Evolutionary conservation across 805 yeast species (phyloP), one percentile per base, ranked within the genome.

Genomic region (Kodamaea neixiangensis): DNA sequence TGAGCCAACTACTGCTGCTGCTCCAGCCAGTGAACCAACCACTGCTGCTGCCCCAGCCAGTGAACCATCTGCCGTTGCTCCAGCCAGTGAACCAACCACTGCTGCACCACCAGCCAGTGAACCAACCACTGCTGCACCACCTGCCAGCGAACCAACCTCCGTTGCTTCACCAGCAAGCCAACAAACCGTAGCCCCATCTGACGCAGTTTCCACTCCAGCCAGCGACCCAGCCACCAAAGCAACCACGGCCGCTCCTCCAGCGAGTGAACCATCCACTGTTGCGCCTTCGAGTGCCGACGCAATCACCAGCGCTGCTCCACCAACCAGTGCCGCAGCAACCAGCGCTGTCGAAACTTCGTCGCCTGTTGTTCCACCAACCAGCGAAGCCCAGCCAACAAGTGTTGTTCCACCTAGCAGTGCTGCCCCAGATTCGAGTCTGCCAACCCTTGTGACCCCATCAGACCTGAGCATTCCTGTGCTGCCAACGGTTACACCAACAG

Each of bases 321-420:
- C 46, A 3, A 14, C 49, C 17, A 14, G 21, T 25, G 45, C 40
- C 14, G 14, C 49, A 7, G 15, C 44, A 20, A 14, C 44, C 7
- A 39, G 21, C 29, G 20, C 41, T 2, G 41, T 50, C n/a, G n/a
- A n/a, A 20, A 17, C 54, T n/a, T 22, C 25, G n/a, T 42, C 54
- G 7, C 34, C 53, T 20, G 46, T 33, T 22, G 48, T 20, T 14
- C 21, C 47, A 15, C 19, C 51, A 44, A 34, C 47, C n/a, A 31
- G 45, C 29, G 46, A 3, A 25, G 31, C 31, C 7, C 31, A 10
- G 3, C 31, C 46, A 10, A 5, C 45, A 34, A 22, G n/a, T 19
- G 17, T 7, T 5, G 37, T 9, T 10, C 38, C 38, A 34, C 38
- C 37, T 5, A 33, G 14, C 19, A 14, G 21, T 13, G 21, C 41